Evolutionary conservation across 768 basidiomycete species (phyloP), one percentile per base, ranked within the genome.

Genomic region (Lactarius vividus): DNA sequence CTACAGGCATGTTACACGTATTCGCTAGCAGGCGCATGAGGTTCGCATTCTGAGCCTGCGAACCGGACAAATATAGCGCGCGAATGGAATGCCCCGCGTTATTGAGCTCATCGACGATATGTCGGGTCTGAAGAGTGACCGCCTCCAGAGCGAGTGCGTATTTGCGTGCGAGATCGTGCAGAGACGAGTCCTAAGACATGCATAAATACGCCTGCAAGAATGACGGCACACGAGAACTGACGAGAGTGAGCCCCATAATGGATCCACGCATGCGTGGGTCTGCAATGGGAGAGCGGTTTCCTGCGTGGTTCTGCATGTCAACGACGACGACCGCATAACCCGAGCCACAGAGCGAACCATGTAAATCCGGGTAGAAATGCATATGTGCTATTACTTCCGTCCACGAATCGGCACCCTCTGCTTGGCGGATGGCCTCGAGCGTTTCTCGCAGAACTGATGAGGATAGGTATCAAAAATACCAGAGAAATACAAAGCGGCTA

Each of bases 201-300:
- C 49, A 37, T 37, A 31, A 64, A 58, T 31, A 39, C 11, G 58
- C 28, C n/a, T 18, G 3, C 15, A 26, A 29, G 18, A 68, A 35
- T 37, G 23, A 40, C 23, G 26, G 44, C 16, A 26, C 6, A 18
- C 4, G 16, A 42, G 23, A 4, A 74, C 81, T 42, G 72, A 87
- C 89, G 61, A 98, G 85, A 56, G 88, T 83, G 55, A 98, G 84
- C 35, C 97, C 97, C 62, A 88, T 82, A 64, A 98, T 88, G 58
- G 94, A 90, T 23, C 97, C 97, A 42, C 91, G 83, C 96, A 98
- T 97, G 61, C 84, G 86, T n/a, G 92, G 83, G 75, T 99, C 97
- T 2, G 96, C 96, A 54, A 98, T 87, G 1, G 97, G 97, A 1
- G 96, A 98, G 66, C 97, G 84, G 76, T 99, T 99, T 44, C 96